Conservation (phyloP, 371 early-diverging fungal genomes). For the Mortierella sp. region DNA sequence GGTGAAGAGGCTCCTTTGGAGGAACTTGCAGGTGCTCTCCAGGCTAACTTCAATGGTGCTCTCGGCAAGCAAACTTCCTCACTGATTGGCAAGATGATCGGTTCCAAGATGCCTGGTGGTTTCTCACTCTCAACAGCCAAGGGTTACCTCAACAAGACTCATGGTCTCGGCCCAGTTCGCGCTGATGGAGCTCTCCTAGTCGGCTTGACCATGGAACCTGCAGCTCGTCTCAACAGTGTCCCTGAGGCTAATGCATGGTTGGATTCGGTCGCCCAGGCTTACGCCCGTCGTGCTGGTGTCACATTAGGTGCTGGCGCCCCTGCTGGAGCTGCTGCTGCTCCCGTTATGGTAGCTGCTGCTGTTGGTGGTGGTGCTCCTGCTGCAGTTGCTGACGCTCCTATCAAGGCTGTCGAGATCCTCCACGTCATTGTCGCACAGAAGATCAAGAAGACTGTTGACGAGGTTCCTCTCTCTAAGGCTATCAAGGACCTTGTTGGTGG, state of each 20-base stretch:
- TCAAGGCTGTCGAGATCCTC: constrained; percentile 84
- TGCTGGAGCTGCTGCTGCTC: constrained; percentile 60
- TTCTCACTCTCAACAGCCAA: constrained; percentile 86
- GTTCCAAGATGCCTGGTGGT: constrained; percentile 95
- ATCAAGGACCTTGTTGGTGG: constrained; percentile 96
- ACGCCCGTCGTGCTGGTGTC: constrained; percentile 85
- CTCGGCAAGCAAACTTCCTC: constrained; percentile 88
- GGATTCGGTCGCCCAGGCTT: constrained; percentile 80
- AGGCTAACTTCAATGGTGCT: constrained; percentile 69
- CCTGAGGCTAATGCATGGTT: constrained; percentile 92
- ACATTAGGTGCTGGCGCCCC: constrained; percentile 68
- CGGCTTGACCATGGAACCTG: constrained; percentile 89
- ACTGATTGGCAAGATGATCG: constrained; percentile 85
- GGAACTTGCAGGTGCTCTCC: constrained; percentile 82
- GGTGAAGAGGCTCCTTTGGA: constrained; percentile 90
- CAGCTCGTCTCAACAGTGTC: constrained; percentile 81
- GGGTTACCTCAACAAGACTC: constrained; percentile 72
- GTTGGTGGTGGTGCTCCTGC: constrained; percentile 64
- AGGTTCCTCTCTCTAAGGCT: constrained; percentile 80
- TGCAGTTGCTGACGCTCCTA: constrained; percentile 75
- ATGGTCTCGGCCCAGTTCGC: constrained; percentile 90
- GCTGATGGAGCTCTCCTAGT: constrained; percentile 85
- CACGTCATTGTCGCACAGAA: constrained; percentile 91
- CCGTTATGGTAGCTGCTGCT: constrained; percentile 61
- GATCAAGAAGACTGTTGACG: constrained; percentile 84